Conservation (phyloP, 2,329 filamentous ascomycete genomes). For the Catunica adiposa region DNA sequence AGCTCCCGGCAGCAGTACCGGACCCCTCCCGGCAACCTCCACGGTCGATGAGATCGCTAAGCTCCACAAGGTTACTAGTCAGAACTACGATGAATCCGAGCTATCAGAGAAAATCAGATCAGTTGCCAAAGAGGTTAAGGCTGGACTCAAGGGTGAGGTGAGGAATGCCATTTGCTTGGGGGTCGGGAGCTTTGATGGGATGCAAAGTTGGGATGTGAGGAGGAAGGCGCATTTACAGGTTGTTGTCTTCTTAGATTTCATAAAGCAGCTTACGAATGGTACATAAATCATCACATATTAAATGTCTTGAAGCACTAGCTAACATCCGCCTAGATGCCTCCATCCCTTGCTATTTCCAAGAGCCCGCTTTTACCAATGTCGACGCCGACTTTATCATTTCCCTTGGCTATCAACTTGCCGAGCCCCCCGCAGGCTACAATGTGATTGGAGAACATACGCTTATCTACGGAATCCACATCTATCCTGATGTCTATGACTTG, state of each 20-base stretch:
- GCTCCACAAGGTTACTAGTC: background rate
- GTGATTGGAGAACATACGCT: slow-evolving; percentile 32
- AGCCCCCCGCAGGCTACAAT: slow-evolving; percentile 36
- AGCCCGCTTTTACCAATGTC: slow-evolving; percentile 32
- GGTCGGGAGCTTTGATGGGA: slow-evolving; percentile 36
- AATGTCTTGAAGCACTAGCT: no score
- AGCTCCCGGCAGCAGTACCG: background rate
- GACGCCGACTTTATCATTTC: slow-evolving; percentile 36
- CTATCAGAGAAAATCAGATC: background rate
- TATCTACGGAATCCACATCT: slow-evolving; percentile 47
- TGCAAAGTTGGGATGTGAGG: slow-evolving; percentile 29
- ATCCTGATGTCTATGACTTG: slow-evolving; percentile 34
- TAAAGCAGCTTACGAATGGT: slow-evolving; percentile 20
- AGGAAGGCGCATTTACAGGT: slow-evolving; percentile 35
- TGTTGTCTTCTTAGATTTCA: slow-evolving; percentile 33
- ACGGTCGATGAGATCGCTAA: slow-evolving; percentile 2
- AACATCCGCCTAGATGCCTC: no score
- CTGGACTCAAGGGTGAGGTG: background rate
- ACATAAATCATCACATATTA: no score
- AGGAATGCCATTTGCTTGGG: slow-evolving; percentile 35
- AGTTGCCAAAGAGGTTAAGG: background rate
- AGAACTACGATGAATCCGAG: background rate
- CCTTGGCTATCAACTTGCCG: slow-evolving; percentile 36
- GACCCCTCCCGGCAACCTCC: background rate
- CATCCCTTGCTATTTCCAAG: slow-evolving; percentile 31